phyloP scores from a whole-genome alignment of 2,329 filamentous ascomycete genomes.

The Fusarium mangiferae region DNA sequence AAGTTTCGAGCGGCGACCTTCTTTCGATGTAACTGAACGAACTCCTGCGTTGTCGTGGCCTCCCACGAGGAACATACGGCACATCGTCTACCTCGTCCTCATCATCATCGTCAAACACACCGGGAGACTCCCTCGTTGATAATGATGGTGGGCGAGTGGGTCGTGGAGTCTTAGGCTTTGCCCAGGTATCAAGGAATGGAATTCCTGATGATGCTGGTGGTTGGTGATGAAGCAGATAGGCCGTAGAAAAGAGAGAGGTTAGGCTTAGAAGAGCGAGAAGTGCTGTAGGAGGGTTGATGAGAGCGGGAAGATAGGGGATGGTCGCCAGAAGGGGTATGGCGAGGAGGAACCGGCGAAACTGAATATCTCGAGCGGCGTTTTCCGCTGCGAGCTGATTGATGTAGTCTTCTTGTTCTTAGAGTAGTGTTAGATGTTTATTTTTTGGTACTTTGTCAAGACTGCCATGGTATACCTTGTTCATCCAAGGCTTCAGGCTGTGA shows the following conservation, averaged over 20 bases:
- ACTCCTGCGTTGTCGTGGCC: constrained; percentile 31
- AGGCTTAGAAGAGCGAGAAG: constrained; percentile 67
- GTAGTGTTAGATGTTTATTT: not conserved
- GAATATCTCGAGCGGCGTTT: constrained; percentile 67
- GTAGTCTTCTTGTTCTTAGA: constrained; percentile 70
- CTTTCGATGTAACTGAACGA: constrained; percentile 37
- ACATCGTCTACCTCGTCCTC: constrained; percentile 32
- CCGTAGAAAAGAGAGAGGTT: constrained; percentile 70
- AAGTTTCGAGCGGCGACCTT: constrained; percentile 63
- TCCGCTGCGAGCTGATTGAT: constrained; percentile 65
- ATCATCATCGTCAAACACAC: constrained; percentile 25
- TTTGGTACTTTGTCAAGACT: not conserved
- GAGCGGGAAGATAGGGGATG: constrained; percentile 61
- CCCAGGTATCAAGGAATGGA: constrained; percentile 58
- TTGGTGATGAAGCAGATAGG: constrained; percentile 68
- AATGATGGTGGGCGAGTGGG: constrained; percentile 40
- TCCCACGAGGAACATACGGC: constrained; percentile 16
- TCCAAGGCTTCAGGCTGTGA: constrained; percentile 72
- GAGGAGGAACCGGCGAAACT: constrained; percentile 68
- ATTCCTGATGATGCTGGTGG: constrained; percentile 67
- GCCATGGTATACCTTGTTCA: constrained; percentile 70
- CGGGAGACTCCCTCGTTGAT: constrained; percentile 26
- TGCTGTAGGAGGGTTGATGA: constrained; percentile 49
- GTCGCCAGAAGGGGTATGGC: constrained; percentile 66
- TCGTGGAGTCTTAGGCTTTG: constrained; percentile 41